phyloP scores from a whole-genome alignment of 2,329 filamentous ascomycete genomes.

The Diaporthe ilicicola region DNA sequence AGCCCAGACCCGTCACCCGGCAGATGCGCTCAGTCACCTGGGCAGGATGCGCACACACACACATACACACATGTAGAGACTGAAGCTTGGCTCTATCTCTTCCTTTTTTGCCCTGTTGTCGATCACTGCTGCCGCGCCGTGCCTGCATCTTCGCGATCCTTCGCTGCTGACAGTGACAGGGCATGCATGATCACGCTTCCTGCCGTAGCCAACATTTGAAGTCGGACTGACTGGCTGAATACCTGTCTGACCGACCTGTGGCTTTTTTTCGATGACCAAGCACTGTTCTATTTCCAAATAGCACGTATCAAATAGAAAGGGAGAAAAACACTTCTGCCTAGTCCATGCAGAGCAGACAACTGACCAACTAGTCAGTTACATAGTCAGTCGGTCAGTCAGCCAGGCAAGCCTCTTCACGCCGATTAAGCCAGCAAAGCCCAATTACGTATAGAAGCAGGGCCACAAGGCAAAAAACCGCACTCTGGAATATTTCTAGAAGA shows the following conservation, averaged over 20 bases:
- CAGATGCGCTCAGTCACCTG: not conserved
- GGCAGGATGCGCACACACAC: not conserved
- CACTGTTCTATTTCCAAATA: not conserved
- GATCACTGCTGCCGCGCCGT: constrained; percentile 12
- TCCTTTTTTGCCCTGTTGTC: not conserved
- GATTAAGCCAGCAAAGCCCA: not conserved
- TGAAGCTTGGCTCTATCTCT: constrained; percentile 4
- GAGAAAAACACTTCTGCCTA: not conserved
- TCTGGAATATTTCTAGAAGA: not conserved
- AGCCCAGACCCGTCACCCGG: constrained; percentile 15
- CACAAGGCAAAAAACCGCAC: not conserved
- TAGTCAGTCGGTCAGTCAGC: not conserved
- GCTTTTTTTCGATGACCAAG: not conserved
- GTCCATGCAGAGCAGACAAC: not conserved
- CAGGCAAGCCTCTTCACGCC: not conserved
- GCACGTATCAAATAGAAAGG: not conserved
- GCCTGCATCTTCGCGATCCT: not conserved
- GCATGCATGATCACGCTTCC: not conserved
- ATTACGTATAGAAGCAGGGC: not conserved
- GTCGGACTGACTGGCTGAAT: not conserved
- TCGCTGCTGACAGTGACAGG: not conserved
- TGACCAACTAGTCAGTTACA: not conserved
- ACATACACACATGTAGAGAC: not conserved
- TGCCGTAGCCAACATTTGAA: not conserved
- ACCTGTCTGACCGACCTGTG: not conserved